phyloP scores from a whole-genome alignment of 2,329 filamentous ascomycete genomes.

The Pseudocercospora crystallina region DNA sequence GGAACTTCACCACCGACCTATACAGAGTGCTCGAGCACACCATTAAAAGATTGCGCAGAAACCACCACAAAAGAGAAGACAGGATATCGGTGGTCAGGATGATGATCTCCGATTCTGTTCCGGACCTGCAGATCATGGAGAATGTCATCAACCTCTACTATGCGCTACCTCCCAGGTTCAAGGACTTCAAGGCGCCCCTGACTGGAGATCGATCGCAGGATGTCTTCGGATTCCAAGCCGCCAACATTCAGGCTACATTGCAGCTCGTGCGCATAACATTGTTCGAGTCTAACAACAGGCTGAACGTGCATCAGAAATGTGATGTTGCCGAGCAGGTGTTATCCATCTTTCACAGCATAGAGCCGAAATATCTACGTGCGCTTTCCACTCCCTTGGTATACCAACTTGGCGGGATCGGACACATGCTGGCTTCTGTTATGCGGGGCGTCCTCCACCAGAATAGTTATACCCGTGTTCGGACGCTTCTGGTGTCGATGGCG shows the following conservation, averaged over 20 bases:
- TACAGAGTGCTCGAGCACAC: conserved; percentile 58
- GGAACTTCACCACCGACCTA: conserved; percentile 59
- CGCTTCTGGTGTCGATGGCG: conserved; percentile 46
- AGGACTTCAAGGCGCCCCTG: conserved; percentile 24
- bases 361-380: conserved; percentile 47
- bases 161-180: conserved; percentile 33
- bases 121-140: conserved; percentile 31
- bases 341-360: conserved; percentile 44
- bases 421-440: conserved; percentile 51
- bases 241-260: conserved; percentile 51
- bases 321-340: conserved; percentile 48
- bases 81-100: conserved; percentile 26
- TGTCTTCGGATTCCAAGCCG: conserved; percentile 50
- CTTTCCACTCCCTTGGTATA: conserved; percentile 52
- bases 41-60: conserved; percentile 29
- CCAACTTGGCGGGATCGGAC: conserved; percentile 51
- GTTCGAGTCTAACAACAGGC: conserved; percentile 25
- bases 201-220: conserved; percentile 40
- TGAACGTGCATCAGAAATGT: conserved; percentile 45
- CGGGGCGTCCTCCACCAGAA: conserved; percentile 45
- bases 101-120: conserved; percentile 28
- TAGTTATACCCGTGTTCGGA: conserved; percentile 44
- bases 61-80: conserved; percentile 22
- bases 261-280: conserved; percentile 52
- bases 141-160: conserved; percentile 30